phyloP scores from a whole-genome alignment of 192 early-diverging fungal species.

The Coemansia sp. region DNA sequence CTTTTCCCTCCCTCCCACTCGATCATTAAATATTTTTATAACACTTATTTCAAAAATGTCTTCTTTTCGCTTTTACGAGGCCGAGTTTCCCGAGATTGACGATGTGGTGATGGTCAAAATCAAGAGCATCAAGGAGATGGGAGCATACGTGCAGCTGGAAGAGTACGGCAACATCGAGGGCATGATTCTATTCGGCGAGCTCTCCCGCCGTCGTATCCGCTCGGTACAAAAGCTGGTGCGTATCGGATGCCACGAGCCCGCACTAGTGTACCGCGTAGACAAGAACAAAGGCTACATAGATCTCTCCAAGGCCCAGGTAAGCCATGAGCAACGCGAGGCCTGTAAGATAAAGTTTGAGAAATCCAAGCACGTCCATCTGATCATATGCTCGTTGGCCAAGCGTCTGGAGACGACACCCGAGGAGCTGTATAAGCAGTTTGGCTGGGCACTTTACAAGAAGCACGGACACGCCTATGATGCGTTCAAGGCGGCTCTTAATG shows the following conservation, averaged over 20 bases:
- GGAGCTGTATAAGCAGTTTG: constrained; percentile 76
- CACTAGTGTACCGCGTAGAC: constrained; percentile 91
- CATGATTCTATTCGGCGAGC: constrained; percentile 92
- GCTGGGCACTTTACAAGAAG: constrained; percentile 94
- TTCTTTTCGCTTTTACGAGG: constrained; percentile 89
- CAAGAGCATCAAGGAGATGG: constrained; percentile 90
- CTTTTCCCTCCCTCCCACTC: not conserved
- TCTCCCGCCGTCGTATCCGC: constrained; percentile 92
- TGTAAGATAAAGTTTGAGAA: constrained; percentile 94
- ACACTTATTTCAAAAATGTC: constrained; percentile 16
- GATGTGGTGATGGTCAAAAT: constrained; percentile 98
- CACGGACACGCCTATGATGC: constrained; percentile 97
- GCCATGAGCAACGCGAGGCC: constrained; percentile 80
- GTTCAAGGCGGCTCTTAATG: constrained; percentile 88
- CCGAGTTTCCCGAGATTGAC: constrained; percentile 88
- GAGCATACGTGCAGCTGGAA: constrained; percentile 89
- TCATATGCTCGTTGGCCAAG: constrained; percentile 68
- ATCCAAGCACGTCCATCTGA: constrained; percentile 69
- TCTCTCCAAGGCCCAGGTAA: constrained; percentile 91
- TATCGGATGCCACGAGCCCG: constrained; percentile 89
- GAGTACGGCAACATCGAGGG: constrained; percentile 98
- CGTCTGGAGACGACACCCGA: constrained; percentile 78
- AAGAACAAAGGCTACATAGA: constrained; percentile 99
- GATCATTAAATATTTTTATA: too few species aligned
- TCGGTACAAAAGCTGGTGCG: constrained; percentile 94